Base-by-base conservation (phyloP, 1,284 basidiomycete species). In the Ganoderma resinaceum region DNA sequence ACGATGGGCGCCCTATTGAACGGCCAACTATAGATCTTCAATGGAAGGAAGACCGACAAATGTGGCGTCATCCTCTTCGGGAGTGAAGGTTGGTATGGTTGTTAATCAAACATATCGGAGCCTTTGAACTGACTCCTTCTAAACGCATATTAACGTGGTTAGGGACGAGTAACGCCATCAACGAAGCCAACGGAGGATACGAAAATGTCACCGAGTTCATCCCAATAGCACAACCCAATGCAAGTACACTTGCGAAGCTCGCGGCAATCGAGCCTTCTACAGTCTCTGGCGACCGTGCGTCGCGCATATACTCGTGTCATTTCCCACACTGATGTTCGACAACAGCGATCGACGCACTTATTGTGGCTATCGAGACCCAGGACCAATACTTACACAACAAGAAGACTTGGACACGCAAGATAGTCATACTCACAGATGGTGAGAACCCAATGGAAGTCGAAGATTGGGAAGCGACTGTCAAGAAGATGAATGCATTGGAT, bases 41-140 rank as follows among this genome's bases (percentile, higher is more conserved):
- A 93, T 72, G 93, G 91, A 6, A 85, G 96, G 55, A 98, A 98
- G 83, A 97, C 96, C 12, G 96, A 97, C 76, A 90, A 94, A 75
- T 95, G 95, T 76, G 94, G 93, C 23, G 87, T 98, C 40, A 87
- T 97, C 59, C 81, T 92, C 4, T 96, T 95, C 76, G 96, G 96
- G 16, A 89, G 91, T 8, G 90, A 94, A 78, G 46, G 46, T 49
- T 1, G 4, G 46, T 9, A 14, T 26, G 46, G 12, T 49, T 49
- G 9, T 26, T 26, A 38, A 26, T 23, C 23, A 49, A 26, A 26
- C 14, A 0, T 12, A 14, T 2, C 46, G 1, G 46, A 12, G 5
- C 23, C 9, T 49, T 11, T 49, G 2, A 26, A 2, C 8, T 11
- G 23, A 49, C 23, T 4, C 8, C n/a, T 3, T 23, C 46, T 49